Evolutionary conservation across 164 flowering plant genomes (phyloP), one percentile per base, ranked within the genome.

Genomic region (grape (Vitis vinifera)): DNA sequence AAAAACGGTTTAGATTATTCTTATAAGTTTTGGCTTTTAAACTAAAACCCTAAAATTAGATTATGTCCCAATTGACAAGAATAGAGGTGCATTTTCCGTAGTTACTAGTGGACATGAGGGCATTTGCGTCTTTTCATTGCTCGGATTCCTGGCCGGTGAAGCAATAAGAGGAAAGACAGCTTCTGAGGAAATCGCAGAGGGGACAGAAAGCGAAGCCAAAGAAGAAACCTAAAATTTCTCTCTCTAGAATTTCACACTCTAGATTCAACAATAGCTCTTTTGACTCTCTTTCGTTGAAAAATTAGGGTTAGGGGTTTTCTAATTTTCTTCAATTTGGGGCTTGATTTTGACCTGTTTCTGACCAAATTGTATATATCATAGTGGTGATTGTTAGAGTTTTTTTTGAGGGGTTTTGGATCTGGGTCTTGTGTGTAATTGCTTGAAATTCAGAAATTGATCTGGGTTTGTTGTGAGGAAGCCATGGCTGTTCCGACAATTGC

Each of bases 401-500:
- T 59, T 19, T 17, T 4, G 0, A 1, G 29, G 52, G 2, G 9
- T 47, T 10, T 12, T 44, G 19, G 44, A 37, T 59, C 47, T 61
- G 31, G 29, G 49, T 63, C 63, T 37, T 37, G 44, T 51, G 73
- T 65, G 62, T 15, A 27, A 30, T 51, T 30, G 44, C 29, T 16
- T 12, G 1, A 66, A 55, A 66, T 11, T 63, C 56, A 12, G 37
- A 16, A 30, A 48, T 49, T 53, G 8, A 16, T 10, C 48, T 50
- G 65, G 51, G 37, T 47, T 27, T 57, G 53, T 31, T 50, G 23
- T 8, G 52, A 17, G 48, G 49, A 9, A n/a, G 37, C 65, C 68
- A 95, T 95, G 98, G 85, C 79, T 68, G 90, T 91, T 8, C 86
- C 98, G 9, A 82, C 97, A 12, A 89, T 95, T 9, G 99, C 94